Evolutionary conservation across 495 filamentous ascomycete species (phyloP), one percentile per base, ranked within the genome.

Genomic region (Penicillium psychrofluorescens): DNA sequence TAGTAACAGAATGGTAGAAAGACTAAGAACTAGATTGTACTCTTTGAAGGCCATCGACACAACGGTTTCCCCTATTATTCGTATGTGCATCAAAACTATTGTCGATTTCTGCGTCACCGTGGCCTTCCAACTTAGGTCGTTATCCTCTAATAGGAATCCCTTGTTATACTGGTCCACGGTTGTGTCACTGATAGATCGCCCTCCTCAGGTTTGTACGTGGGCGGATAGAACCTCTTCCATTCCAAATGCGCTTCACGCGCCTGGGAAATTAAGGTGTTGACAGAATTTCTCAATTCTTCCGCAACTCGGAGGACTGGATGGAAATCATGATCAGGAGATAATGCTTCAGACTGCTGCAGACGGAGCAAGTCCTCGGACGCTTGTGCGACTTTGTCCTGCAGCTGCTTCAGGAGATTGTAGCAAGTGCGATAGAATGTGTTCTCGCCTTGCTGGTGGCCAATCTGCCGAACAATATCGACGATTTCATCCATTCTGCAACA

Each of bases 401-500:
- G 27, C 11, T 14, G 31, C 15, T 48, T 42, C n/a, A 48, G 34
- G 15, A 42, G 33, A 15, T 15, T 8, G 33, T 48, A 41, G n/a
- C 34, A 38, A 11, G 8, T 37, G 6, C 45, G 38, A 22, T 48
- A 48, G 15, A 36, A 48, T 30, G 29, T 9, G 28, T 48, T 42
- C 27, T 41, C 38, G 7, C 37, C 39, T 29, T 48, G 45, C 28
- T 48, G 45, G 8, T 34, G 45, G 14, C 45, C 45, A 32, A 48
- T 41, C 12, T 36, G 36, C 11, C 45, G 45, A 22, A 48, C 33
- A 8, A 48, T 37, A 0, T 48, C 33, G 10, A 30, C 39, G 11
- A 38, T 42, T 12, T 36, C 45, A 16, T 38, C 39, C 36, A 36
- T 41, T 32, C 30, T 32, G 30, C 7, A 32, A n/a, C n/a, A n/a